Evolutionary conservation across 2,329 filamentous ascomycete species (phyloP), one percentile per base, ranked within the genome.

Genomic region (Nemania sp.): DNA sequence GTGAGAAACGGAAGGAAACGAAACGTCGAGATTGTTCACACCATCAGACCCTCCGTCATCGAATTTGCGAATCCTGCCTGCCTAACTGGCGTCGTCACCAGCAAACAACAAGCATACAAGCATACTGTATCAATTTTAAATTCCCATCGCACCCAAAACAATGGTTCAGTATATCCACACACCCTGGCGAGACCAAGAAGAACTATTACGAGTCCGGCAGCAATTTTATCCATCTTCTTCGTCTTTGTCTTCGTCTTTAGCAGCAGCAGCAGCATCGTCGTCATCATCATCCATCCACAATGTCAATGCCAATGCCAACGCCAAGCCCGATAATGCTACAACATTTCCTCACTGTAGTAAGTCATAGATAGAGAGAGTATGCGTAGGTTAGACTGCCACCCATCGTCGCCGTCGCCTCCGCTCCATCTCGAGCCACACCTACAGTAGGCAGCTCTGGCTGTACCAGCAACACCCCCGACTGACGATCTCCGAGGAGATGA

Each of bases 91-190:
- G n/a, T n/a, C n/a, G n/a, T n/a, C 32, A 35, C 32, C 32, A 11
- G 32, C 32, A 35, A 32, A 35, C 32, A n/a, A 15, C n/a, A 45
- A 4, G 5, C 41, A 45, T 15, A 45, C 45, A 8, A 8, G 5
- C 38, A 41, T 41, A 41, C 38, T 18, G 15, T 41, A 41, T 15
- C 38, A 49, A 64, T 53, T 15, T 51, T 43, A 60, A 54, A 54
- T 32, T 63, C 58, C 52, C 66, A 57, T 63, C 55, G 5, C 10
- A 15, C 54, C 3, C 55, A 27, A 57, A 62, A 47, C 49, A 32
- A 92, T 92, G 89, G 88, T 91, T 29, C 88, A 90, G 76, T 93
- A 92, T 80, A 85, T 90, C 70, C 89, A 92, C 75, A 93, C 91
- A 62, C 91, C 91, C 38, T 94, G 92, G 92, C 89, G 90, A 71